Evolutionary conservation across 2,329 filamentous ascomycete genomes (phyloP), one percentile per base, ranked within the genome.

Genomic region (Curvularia hawaiiensis): DNA sequence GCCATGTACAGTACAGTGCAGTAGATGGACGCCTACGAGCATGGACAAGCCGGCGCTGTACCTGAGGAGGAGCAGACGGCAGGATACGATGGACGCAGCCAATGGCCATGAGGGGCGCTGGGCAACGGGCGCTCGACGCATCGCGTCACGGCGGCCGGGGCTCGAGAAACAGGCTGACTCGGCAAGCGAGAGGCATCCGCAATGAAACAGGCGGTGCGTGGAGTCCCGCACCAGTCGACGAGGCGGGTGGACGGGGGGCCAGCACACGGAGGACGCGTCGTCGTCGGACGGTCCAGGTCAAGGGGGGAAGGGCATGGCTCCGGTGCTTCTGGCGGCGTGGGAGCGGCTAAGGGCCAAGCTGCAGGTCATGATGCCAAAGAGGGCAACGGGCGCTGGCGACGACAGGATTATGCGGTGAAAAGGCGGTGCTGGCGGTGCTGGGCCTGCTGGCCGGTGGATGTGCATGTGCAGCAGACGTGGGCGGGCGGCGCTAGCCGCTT

Each of bases 91-190:
- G 35, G 28, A 60, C 61, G 65, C 68, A 70, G 55, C 66, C 59
- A 65, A 69, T 60, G 61, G 26, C 52, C 64, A 64, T 63, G 65
- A 66, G 63, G 61, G 56, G 58, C 61, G 58, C 68, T 72, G 67
- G 68, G 68, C 68, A 71, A 69, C 63, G 59, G 64, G 62, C 59
- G 52, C 49, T 50, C 50, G 52, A 57, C 47, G 52, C 58, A 46
- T 49, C 52, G 63, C 58, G 60, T 59, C 62, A 62, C 58, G 59
- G 59, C 47, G 26, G 50, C 43, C 39, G 60, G 53, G 48, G 53
- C 51, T 61, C 49, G 46, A 45, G 51, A 56, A 58, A 59, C 60
- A 57, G 44, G 45, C 52, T 57, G 60, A 62, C 58, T 62, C 62
- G 55, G 59, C 47, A 52, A 61, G 57, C 58, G 55, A 61, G 50